phyloP scores from a whole-genome alignment of 192 early-diverging fungal genomes.

The Phlyctochytrium arcticum region DNA sequence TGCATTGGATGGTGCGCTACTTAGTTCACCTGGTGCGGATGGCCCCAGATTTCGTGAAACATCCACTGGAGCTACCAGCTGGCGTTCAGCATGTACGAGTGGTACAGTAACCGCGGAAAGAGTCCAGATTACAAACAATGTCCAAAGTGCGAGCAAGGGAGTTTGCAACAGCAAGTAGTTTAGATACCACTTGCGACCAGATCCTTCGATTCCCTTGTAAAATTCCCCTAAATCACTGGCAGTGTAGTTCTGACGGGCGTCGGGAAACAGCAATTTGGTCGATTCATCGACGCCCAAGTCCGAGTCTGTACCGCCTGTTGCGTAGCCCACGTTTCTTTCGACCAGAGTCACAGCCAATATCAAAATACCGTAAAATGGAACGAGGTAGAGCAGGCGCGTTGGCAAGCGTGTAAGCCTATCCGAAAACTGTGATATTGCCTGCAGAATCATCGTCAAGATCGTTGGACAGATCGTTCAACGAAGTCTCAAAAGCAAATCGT shows the following conservation, averaged over 20 bases:
- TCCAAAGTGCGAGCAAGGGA: not conserved
- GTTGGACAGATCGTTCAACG: too few relatives aligned
- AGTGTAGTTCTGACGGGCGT: not conserved
- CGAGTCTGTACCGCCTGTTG: too few relatives aligned
- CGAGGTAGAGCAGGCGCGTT: too few relatives aligned
- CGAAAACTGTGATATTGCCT: too few relatives aligned
- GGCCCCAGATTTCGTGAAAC: not conserved
- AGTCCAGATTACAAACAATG: not conserved
- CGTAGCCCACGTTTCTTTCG: too few relatives aligned
- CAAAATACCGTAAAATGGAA: too few relatives aligned
- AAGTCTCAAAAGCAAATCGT: too few relatives aligned
- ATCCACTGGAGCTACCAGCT: not conserved
- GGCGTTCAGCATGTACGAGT: constrained; percentile 7
- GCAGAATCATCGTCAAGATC: too few relatives aligned
- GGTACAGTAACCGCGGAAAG: constrained; percentile 1
- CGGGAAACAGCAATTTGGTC: too few relatives aligned
- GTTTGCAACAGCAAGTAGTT: not conserved
- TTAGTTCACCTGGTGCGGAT: not conserved
- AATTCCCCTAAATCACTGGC: not conserved
- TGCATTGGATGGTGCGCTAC: not conserved
- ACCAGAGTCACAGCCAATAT: too few relatives aligned
- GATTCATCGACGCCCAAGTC: too few relatives aligned
- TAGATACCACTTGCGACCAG: not conserved
- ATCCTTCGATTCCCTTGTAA: not conserved
- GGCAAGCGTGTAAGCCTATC: too few relatives aligned